Conservation (phyloP, 345 rosid species). For the Brassica juncea region DNA sequence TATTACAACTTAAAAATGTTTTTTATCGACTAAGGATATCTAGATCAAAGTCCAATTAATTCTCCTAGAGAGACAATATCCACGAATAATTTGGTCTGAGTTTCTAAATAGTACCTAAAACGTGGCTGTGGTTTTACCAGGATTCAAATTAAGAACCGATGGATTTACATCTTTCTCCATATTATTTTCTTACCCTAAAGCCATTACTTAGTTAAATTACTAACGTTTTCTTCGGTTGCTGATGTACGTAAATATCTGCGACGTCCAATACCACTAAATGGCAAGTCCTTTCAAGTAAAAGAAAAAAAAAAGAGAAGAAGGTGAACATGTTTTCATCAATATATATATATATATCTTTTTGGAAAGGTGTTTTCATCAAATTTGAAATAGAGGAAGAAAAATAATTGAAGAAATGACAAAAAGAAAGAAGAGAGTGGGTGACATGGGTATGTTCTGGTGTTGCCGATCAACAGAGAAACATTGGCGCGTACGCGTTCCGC, state of each 20-base stretch:
- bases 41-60: no score
- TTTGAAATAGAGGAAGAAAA: background rate
- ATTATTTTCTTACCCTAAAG: no score
- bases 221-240: background rate
- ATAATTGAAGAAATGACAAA: constrained; percentile 1
- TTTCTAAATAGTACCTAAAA: no score
- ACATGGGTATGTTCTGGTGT: constrained; percentile 33
- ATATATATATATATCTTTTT: no score
- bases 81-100: no score
- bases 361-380: background rate
- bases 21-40: no score
- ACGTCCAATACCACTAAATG: background rate
- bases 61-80: no score
- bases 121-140: no score
- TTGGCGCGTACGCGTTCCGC: constrained; percentile 25
- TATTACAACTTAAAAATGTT: no score
- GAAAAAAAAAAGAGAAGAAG: background rate
- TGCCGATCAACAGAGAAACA: constrained; percentile 39
- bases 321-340: background rate
- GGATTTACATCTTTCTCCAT: no score
- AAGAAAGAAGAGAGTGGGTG: constrained; percentile 19
- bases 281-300: background rate
- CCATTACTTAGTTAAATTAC: background rate
- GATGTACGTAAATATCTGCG: background rate
- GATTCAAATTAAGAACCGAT: no score